Evolutionary conservation across 805 yeast species (phyloP), one percentile per base, ranked within the genome.

Genomic region (Cyberlindnera xishuangbannaensis): DNA sequence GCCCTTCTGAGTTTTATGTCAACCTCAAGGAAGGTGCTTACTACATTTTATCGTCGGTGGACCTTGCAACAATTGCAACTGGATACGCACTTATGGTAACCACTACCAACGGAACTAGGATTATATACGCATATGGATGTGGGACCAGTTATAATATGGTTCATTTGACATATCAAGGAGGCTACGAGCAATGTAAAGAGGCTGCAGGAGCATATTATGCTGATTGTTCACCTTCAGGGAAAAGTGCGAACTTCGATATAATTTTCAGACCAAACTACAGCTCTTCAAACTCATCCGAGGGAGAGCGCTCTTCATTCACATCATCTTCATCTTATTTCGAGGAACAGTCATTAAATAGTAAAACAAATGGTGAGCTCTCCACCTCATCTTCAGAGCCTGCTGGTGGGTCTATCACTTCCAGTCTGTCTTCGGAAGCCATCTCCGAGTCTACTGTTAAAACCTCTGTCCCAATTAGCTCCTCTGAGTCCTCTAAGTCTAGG

Each of bases 21-120:
- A 46, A 46, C 31, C 25, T 41, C 30, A 17, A 46, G 23, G 37
- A 46, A 31, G 50, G 50, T 41, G 36, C 35, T n/a, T 30, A 30
- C 27, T 39, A 32, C 26, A 22, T 30, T 19, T 16, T 36, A 22
- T 23, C 18, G 10, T 26, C 30, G 6, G 15, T 14, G 7, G 3
- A 20, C 15, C 7, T 13, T 7, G 16, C 14, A 16, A 32, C 38
- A 15, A 14, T 19, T 1, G 30, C 40, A 28, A n/a, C 17, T 12
- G 23, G 23, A 12, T 20, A 20, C 23, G 11, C 23, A 20, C 12
- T 9, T 12, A 9, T 20, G 9, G 23, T 20, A 9, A 20, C 23
- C 23, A 9, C 12, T 9, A 20, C 23, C 12, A 12, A 20, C 23
- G 23, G 23, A 9, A 20, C 23, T 9, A 20, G 23, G 12, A 20